Evolutionary conservation across 495 filamentous ascomycete species (phyloP), one percentile per base, ranked within the genome.

Genomic region (Parathielavia appendiculata): DNA sequence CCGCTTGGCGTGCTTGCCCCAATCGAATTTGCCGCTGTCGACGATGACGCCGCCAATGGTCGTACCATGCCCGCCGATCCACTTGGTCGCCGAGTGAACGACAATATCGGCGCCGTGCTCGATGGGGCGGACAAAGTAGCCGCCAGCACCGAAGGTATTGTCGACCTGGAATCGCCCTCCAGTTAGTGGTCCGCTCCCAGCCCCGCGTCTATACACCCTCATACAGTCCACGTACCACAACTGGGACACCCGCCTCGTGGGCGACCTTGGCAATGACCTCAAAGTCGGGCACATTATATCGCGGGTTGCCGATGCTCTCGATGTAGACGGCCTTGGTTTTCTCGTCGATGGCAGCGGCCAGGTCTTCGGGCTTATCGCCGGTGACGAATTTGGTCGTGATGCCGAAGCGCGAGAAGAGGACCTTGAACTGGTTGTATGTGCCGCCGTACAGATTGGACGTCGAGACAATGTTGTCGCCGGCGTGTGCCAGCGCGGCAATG

Each of bases 361-460:
- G 88, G 67, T 92, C 91, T 57, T 85, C 84, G 13, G 90, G 76
- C n/a, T 83, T 83, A 71, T 98, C 91, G 7, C 89, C 89, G 34
- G 83, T 76, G 61, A 97, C 82, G 67, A 97, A 98, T 78, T 92
- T 97, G 59, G 92, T 95, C 26, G 73, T 80, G 64, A 98, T 92
- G 48, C 95, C 95, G 44, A 95, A 71, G 8, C 93, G 86, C 16
- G 90, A 87, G 50, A 97, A 78, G 57, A 91, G 77, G 35, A 97
- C 91, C 75, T 98, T 98, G 75, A 98, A 85, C 71, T 97, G 95
- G 72, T 97, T 98, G 77, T 97, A 98, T 8, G 93, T 97, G 65
- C 93, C 93, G 40, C 93, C 93, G 71, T 98, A 98, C 41, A 98
- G 75, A 70, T 95, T 97, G 52, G 84, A 87, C 5, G 93, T 97